Base-by-base conservation (phyloP, 1,284 basidiomycete genomes). In the Paramarasmius palmivorus region DNA sequence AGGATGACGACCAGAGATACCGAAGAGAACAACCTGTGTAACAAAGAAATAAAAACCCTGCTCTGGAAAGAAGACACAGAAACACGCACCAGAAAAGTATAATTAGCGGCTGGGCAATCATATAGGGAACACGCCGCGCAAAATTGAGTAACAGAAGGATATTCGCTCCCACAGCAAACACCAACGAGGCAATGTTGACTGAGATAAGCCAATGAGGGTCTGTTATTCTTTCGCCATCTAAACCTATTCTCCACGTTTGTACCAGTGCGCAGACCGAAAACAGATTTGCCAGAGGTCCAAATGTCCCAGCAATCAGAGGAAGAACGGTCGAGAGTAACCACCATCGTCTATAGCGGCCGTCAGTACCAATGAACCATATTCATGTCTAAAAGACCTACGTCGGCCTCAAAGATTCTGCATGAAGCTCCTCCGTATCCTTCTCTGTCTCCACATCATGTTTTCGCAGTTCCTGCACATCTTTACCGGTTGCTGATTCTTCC, bases 261-360 rank as follows among this genome's bases (percentile, higher is more conserved):
- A 64, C 64, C 12, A 72, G 57, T 1, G 70, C 63, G 47, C 73
- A 73, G 1, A 72, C 63, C 4, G 70, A 71, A 45, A 74, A 71
- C 12, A 74, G 55, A 50, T 69, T 73, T 5, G 71, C 69, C 8
- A 75, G 54, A 0, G 73, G 72, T 1, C 72, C 72, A 50, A 73
- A 72, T 1, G 72, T 72, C 20, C 71, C 73, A 4, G 71, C 70
- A 20, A 71, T 59, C 10, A 74, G 61, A 1, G 73, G 73, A 56
- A 75, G 73, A 0, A 64, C 68, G 2, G 71, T 71, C 1, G 71
- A 73, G 0, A 66, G 62, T 49, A 71, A 71, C 73, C 73, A 74
- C 71, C 71, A 74, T 15, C 67, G 60, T 10, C 71, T 72, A 44
- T 4, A n/a, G 7, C 25, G 19, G 14, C 29, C 12, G 19, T 23